Evolutionary conservation across 2,329 filamentous ascomycete genomes (phyloP).

Genomic region (Thelonectria discophora): DNA sequence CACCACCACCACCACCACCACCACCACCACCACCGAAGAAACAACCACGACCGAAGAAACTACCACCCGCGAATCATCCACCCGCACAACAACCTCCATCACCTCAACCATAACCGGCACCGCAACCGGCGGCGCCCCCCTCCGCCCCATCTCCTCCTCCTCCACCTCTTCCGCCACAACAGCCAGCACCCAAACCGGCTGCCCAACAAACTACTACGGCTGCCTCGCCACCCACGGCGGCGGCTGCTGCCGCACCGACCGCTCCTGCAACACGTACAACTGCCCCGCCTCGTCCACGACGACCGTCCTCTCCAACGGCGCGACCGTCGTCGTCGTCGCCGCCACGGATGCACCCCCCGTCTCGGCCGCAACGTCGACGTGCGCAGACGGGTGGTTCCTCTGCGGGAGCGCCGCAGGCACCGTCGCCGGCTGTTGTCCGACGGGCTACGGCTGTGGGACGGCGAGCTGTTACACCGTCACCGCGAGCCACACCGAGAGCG

Average conservation of each 20-base stretch:
- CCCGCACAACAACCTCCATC: constrained; percentile 47
- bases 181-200: constrained; percentile 56
- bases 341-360: constrained; percentile 57
- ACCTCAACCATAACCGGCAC: constrained; percentile 48
- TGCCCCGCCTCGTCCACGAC: constrained; percentile 74
- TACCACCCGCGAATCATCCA: constrained; percentile 37
- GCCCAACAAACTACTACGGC: constrained; percentile 91
- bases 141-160: constrained; percentile 55
- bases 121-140: constrained; percentile 54
- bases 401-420: constrained; percentile 64
- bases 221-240: constrained; percentile 87
- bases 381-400: constrained; percentile 84
- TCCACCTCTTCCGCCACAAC: constrained; percentile 47
- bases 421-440: constrained; percentile 85
- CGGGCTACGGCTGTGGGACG: constrained; percentile 76
- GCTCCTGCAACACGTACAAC: constrained; percentile 82
- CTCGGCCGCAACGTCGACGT: constrained; percentile 56
- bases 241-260: constrained; percentile 85
- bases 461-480: constrained; percentile 72
- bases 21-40: too few relatives aligned
- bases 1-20: constrained; percentile 46
- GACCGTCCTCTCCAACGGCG: constrained; percentile 72
- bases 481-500: constrained; percentile 63
- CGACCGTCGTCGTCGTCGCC: constrained; percentile 75
- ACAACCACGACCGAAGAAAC: constrained; percentile 42